Evolutionary conservation across 495 filamentous ascomycete species (phyloP).

Genomic region (Terfezia claveryi): DNA sequence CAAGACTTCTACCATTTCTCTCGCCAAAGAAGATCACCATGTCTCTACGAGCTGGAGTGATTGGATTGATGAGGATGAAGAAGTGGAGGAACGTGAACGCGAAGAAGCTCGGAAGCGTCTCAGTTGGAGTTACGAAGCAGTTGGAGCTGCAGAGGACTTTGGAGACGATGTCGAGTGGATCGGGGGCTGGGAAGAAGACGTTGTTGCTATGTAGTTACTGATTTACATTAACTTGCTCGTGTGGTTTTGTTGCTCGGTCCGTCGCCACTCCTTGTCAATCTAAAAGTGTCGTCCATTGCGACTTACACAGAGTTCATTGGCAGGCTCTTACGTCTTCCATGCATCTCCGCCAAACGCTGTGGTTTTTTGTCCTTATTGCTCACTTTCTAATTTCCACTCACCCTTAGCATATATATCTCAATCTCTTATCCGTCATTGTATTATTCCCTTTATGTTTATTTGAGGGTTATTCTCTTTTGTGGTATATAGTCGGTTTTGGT

Average conservation of each 20-base stretch:
- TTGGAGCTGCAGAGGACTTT: conserved; percentile 14
- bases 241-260: background rate
- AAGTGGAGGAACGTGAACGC: conserved; percentile 18
- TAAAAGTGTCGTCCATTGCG: too few relatives aligned
- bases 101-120: conserved; percentile 15
- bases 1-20: background rate
- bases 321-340: too few relatives aligned
- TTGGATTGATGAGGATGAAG: conserved; percentile 19
- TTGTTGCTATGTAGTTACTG: conserved; percentile 12
- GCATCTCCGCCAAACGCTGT: too few relatives aligned
- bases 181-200: conserved; percentile 18
- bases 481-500: conserved; percentile 5
- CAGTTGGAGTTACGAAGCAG: conserved; percentile 18
- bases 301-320: too few relatives aligned
- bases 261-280: conserved; percentile 1
- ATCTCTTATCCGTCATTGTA: too few relatives aligned
- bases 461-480: too few relatives aligned
- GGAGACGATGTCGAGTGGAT: conserved; percentile 19
- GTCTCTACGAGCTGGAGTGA: conserved; percentile 20
- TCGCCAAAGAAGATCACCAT: background rate
- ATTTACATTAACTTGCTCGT: background rate
- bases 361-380: too few relatives aligned
- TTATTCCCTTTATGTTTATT: too few relatives aligned
- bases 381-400: too few relatives aligned
- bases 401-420: too few relatives aligned